phyloP scores from a whole-genome alignment of 2,329 filamentous ascomycete genomes.

The Hypoxylon sp. region DNA sequence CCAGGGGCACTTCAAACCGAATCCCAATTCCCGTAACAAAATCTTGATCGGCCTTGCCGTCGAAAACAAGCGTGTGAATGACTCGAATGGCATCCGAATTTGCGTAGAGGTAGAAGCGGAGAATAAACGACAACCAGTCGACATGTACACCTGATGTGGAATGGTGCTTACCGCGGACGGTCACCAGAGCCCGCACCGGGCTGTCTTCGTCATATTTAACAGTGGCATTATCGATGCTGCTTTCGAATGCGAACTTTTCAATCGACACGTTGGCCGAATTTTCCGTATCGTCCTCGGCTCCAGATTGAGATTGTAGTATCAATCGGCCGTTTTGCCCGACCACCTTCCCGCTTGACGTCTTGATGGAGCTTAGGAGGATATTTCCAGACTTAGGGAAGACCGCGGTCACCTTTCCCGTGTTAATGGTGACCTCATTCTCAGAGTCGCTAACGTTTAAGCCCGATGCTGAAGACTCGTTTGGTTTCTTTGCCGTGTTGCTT shows the following conservation, averaged over 20 bases:
- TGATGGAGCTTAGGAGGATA: slow-evolving; percentile 56
- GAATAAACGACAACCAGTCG: slow-evolving; percentile 66
- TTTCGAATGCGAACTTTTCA: slow-evolving; percentile 60
- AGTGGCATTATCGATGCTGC: slow-evolving; percentile 64
- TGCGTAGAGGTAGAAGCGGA: slow-evolving; percentile 71
- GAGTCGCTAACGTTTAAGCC: slow-evolving; percentile 40
- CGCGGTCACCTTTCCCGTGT: slow-evolving; percentile 60
- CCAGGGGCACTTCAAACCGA: slow-evolving; percentile 66
- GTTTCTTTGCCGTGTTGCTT: slow-evolving; percentile 3
- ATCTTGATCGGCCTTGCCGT: slow-evolving; percentile 61
- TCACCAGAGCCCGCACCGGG: slow-evolving; percentile 62
- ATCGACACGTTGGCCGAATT: slow-evolving; percentile 52
- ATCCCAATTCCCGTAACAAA: slow-evolving; percentile 68
- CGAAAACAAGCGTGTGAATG: slow-evolving; percentile 68
- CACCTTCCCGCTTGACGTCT: slow-evolving; percentile 56
- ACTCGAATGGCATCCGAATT: slow-evolving; percentile 67
- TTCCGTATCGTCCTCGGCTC: slow-evolving; percentile 57
- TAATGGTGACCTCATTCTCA: slow-evolving; percentile 53
- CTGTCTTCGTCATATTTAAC: slow-evolving; percentile 56
- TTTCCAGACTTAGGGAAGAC: slow-evolving; percentile 59
- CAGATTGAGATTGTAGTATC: slow-evolving; percentile 65
- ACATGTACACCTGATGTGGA: slow-evolving; percentile 52
- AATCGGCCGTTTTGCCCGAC: slow-evolving; percentile 63
- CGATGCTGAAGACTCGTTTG: slow-evolving; percentile 9
- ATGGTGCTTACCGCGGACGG: slow-evolving; percentile 56